A percentile compares a stretch with the other conserved stretches of the same genome.
Conservation (phyloP, 2,329 filamentous ascomycete genomes). For the Cryphonectria radicalis region DNA sequence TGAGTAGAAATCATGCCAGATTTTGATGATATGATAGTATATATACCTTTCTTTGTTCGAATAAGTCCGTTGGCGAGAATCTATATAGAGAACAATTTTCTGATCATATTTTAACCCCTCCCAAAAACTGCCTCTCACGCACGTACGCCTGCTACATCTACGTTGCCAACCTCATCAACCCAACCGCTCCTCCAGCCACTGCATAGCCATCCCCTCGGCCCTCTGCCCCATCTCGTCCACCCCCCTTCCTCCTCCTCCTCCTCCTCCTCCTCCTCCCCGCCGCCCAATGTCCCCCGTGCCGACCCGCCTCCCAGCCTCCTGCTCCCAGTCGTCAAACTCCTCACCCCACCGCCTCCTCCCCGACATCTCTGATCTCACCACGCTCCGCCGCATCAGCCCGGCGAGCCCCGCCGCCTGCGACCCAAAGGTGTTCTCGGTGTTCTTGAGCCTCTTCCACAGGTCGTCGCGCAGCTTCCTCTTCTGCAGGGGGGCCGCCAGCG, state of each 20-base stretch:
- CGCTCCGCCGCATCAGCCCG: conserved; percentile 52
- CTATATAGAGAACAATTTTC: neutral
- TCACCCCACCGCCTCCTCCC: conserved; percentile 48
- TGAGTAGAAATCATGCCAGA: conserved; percentile 13
- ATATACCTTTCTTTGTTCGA: too few species aligned
- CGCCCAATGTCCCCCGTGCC: conserved; percentile 43
- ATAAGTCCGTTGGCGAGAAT: neutral
- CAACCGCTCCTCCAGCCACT: conserved; percentile 25
- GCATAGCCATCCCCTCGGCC: conserved; percentile 18
- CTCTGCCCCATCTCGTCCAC: conserved; percentile 10
- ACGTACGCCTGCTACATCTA: neutral
- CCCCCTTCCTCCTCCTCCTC: conserved; percentile 35
- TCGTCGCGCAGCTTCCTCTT: conserved; percentile 21
- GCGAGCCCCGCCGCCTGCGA: conserved; percentile 54
- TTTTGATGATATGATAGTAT: neutral
- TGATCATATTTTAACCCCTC: neutral
- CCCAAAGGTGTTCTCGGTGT: conserved; percentile 47
- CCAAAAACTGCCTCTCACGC: neutral
- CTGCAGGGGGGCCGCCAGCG: conserved; percentile 27
- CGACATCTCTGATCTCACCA: conserved; percentile 51
- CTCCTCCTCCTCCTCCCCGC: conserved; percentile 35
- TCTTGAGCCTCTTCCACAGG: conserved; percentile 25
- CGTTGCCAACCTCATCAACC: neutral
- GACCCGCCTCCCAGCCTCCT: conserved; percentile 45
- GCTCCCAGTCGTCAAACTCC: conserved; percentile 39